Base-by-base conservation (phyloP, 1,284 basidiomycete species). In the Fomitopsis betulina region DNA sequence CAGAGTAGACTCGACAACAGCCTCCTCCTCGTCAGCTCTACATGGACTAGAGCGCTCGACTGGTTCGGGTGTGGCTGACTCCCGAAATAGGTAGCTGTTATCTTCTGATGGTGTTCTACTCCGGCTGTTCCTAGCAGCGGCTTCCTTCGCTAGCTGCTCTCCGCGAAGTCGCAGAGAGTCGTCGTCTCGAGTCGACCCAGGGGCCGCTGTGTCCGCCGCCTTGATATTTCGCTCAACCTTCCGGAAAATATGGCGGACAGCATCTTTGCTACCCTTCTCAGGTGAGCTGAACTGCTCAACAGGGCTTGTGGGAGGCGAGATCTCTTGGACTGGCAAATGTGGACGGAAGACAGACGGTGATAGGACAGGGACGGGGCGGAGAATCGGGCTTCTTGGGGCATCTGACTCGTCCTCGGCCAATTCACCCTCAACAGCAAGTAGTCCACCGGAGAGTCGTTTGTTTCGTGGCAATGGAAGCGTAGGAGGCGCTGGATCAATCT, bases 271-370 rank as follows among this genome's bases (percentile, higher is more conserved):
- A 32, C 57, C 60, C 52, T 57, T 60, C 51, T 67, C 66, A 2
- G 65, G 65, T 1, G 67, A 66, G 52, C 65, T 66, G 58, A 67
- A 69, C n/a, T 67, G 56, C 19, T 67, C 68, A 35, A 68, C 68
- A 3, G 64, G 62, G 6, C 61, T 62, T 0, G 56, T 61, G 27
- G 39, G 57, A 13, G 50, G 54, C 17, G 55, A 51, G 10, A 35
- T 19, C n/a, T 55, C 47, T n/a, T 45, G 25, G 8, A 19, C 54
- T 10, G 57, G 38, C 1, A 67, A 59, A 42, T 67, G 58, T 1
- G 62, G 60, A 5, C 49, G 57, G 52, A 66, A 68, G 25, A 59
- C 63, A 15, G 66, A 65, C 1, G 65, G 66, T 3, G 65, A 59
- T 2, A 67, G 17, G 3, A 32, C 15, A 5, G 63, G 64, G 17